Percentiles rank a stretch among this genome's conserved stretches.
Evolutionary conservation across 2,329 filamentous ascomycete genomes (phyloP).

Genomic region (Pyrenochaeta sp.): DNA sequence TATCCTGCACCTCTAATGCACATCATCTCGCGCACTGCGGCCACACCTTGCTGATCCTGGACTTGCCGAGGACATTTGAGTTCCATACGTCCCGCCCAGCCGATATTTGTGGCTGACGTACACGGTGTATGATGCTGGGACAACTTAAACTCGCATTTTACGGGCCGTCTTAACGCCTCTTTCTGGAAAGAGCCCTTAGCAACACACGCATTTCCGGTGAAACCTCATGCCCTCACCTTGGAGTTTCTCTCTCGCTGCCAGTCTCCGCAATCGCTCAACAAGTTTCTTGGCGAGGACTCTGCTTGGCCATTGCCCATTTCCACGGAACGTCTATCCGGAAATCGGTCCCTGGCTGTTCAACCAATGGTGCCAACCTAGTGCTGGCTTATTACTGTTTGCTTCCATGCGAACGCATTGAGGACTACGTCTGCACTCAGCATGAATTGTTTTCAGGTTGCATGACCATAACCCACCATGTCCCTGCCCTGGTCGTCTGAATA

Average conservation of each 20-base stretch:
- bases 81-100: constrained; percentile 18
- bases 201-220: not conserved
- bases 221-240: too few relatives aligned
- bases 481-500: not conserved
- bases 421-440: not conserved
- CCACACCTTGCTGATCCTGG: not conserved
- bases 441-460: constrained; percentile 1
- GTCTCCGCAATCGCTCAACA: not conserved
- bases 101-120: constrained; percentile 7
- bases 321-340: not conserved
- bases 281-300: constrained; percentile 5
- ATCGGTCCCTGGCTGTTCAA: constrained; percentile 7
- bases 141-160: constrained; percentile 2
- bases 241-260: not conserved
- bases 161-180: constrained; percentile 5
- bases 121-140: constrained; percentile 4
- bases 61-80: constrained; percentile 1
- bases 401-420: not conserved
- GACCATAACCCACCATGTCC: not conserved
- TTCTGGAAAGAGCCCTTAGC: not conserved
- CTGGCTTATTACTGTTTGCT: not conserved
- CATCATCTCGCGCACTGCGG: constrained; percentile 4
- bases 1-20: constrained; percentile 11
- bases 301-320: not conserved
- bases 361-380: not conserved